Evolutionary conservation across 176 grass and related monocot genomes (phyloP).

Genomic region (Musa schizocarpa): DNA sequence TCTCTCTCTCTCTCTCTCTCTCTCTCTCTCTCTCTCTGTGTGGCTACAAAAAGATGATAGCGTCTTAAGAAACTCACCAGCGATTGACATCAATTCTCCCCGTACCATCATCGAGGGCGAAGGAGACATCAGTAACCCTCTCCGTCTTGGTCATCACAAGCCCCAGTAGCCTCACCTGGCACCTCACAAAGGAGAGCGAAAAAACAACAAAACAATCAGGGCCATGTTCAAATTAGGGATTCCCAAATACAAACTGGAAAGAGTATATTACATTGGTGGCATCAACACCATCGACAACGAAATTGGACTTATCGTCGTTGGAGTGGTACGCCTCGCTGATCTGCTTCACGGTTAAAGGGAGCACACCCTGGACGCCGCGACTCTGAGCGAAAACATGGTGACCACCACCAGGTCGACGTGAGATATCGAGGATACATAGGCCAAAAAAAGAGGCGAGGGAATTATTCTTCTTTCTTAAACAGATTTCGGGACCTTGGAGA

Average conservation of each 20-base stretch:
- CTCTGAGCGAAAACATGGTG: constrained; percentile 16
- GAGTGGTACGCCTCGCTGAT: constrained; percentile 60
- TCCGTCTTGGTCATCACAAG: constrained; percentile 59
- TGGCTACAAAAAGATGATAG: neutral
- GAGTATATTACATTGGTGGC: constrained; percentile 52
- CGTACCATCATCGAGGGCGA: constrained; percentile 80
- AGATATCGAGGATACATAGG: neutral
- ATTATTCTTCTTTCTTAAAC: neutral
- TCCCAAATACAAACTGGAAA: neutral
- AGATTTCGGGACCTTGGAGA: constrained; percentile 44
- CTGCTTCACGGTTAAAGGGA: constrained; percentile 88
- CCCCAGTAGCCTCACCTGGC: constrained; percentile 77
- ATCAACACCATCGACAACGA: constrained; percentile 54
- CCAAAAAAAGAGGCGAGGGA: constrained; percentile 5
- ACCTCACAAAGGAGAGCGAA: constrained; percentile 11
- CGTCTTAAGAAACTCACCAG: constrained; percentile 32
- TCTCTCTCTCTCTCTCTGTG: too few relatives aligned
- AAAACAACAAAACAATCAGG: neutral
- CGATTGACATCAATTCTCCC: constrained; percentile 62
- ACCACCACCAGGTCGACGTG: neutral
- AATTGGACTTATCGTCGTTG: constrained; percentile 68
- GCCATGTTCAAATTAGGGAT: neutral
- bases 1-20: too few relatives aligned
- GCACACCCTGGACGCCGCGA: constrained; percentile 38
- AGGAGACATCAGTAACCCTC: constrained; percentile 59